Evolutionary conservation across 441 rosid genomes (phyloP), one percentile per base, ranked within the genome.

Genomic region (Euphorbia corollata): DNA sequence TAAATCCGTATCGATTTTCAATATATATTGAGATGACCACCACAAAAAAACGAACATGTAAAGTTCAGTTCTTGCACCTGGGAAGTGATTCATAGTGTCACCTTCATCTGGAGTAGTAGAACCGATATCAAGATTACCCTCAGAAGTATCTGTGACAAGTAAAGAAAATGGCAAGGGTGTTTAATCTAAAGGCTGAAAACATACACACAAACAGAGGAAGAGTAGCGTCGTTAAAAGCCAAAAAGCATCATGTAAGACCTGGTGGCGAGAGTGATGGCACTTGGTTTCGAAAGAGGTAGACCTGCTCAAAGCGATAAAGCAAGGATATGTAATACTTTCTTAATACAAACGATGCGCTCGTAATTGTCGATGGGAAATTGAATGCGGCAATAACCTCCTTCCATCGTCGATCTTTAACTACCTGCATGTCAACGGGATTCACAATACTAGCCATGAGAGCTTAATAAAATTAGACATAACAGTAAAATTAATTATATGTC

Each of bases 341-440:
- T 22, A 92, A 73, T 45, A 86, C 88, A 78, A 83, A 92, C 8
- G 97, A 92, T n/a, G 91, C 92, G 77, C 91, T 92, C 16, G 97
- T 92, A 65, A 90, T 85, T 10, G 98, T 90, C 59, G 90, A 60
- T 8, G 96, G 98, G 72, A 90, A 93, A 54, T 74, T 84, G 83
- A 90, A 90, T 64, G 73, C 83, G 67, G 68, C 72, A 30, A 84
- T 77, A 82, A 90, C 97, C 77, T 92, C 97, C 80, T 86, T 92
- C 97, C 98, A 92, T 84, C 59, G 86, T 8, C 90, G 90, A 69
- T 90, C 90, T 70, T 68, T 75, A 51, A 91, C 65, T 48, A 92
- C 92, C 98, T 92, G 71, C 8, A 73, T 47, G 61, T 65, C 47
- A 68, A 47, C 30, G 67, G 23, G 36, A 61, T 64, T 55, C 16